These are phyloP conservation scores for Linaria vulgaris DNA, from an alignment of 257 asterid species.

Conservation along the genomic window DNA sequence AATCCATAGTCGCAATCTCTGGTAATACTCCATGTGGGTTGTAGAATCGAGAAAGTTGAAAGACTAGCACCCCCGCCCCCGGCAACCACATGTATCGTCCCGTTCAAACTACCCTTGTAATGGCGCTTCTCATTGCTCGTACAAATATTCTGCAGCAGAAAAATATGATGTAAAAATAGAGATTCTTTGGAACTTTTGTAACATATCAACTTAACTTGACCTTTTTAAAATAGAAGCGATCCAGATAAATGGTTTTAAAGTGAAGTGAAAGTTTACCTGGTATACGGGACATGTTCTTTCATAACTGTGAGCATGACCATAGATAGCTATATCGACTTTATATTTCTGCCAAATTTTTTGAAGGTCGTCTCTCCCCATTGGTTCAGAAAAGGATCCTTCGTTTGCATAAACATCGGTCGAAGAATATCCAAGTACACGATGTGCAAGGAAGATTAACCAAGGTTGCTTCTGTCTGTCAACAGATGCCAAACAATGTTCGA, in stretches of 20 bases:
- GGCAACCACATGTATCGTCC: slow-evolving; percentile 91
- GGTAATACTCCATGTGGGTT: no score
- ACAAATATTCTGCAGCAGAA: slow-evolving; percentile 63
- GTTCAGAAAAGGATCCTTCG: slow-evolving; percentile 75
- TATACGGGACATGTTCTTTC: slow-evolving; percentile 82
- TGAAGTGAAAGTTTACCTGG: slow-evolving; percentile 42
- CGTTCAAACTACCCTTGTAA: slow-evolving; percentile 74
- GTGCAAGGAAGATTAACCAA: slow-evolving; percentile 80
- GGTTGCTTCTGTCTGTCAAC: slow-evolving; percentile 81
- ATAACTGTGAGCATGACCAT: slow-evolving; percentile 70
- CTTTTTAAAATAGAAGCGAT: background rate
- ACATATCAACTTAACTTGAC: background rate
- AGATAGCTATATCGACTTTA: slow-evolving; percentile 78
- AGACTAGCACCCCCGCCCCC: slow-evolving; percentile 97
- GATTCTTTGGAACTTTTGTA: background rate
- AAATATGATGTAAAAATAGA: background rate
- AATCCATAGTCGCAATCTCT: no score
- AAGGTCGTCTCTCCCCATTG: slow-evolving; percentile 84
- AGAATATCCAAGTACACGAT: slow-evolving; percentile 82
- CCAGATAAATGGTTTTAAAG: background rate
- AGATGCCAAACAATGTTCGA: slow-evolving; percentile 67
- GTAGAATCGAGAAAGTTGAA: slow-evolving; percentile 62
- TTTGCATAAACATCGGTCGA: slow-evolving; percentile 48
- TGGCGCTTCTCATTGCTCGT: slow-evolving; percentile 53
- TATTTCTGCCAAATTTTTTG: slow-evolving; percentile 90